Evolutionary conservation across 108 stramenopile genomes (phyloP).

Genomic region (Nitzschia sp.): DNA sequence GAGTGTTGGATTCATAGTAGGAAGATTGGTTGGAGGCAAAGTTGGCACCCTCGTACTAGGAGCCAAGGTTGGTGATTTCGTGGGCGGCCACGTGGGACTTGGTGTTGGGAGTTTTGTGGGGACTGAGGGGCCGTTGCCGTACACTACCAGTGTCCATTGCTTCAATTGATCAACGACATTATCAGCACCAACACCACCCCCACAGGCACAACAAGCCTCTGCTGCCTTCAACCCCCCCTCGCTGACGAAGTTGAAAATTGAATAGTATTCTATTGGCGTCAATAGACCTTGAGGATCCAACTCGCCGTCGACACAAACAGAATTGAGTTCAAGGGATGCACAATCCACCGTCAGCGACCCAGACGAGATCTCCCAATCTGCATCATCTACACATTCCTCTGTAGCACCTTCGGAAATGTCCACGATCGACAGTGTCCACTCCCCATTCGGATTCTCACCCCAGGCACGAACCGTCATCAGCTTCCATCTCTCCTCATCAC

Average conservation of each 20-base stretch:
- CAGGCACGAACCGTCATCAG: constrained; percentile 43
- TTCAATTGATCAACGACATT: constrained; percentile 15
- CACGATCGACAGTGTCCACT: constrained; percentile 31
- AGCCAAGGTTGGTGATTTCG: no score
- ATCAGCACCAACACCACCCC: constrained; percentile 15
- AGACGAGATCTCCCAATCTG: not conserved
- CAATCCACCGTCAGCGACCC: not conserved
- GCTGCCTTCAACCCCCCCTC: not conserved
- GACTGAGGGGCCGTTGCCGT: constrained; percentile 14
- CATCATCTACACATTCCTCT: constrained; percentile 11
- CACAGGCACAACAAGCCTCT: constrained; percentile 41
- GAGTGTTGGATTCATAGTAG: no score
- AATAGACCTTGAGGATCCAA: not conserved
- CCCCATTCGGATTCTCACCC: constrained; percentile 38
- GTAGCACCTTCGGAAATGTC: constrained; percentile 24
- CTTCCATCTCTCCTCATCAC: constrained; percentile 31
- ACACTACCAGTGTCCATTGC: constrained; percentile 37
- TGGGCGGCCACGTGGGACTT: not conserved
- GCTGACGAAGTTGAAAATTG: not conserved
- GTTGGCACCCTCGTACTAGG: no score
- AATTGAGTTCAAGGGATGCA: not conserved
- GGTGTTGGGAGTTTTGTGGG: not conserved
- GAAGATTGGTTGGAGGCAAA: no score
- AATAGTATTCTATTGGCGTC: no score
- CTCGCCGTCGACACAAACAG: not conserved